These are phyloP conservation scores for Themeda triandra DNA, from an alignment of 176 grass and related monocot species.

Conservation along the genomic window DNA sequence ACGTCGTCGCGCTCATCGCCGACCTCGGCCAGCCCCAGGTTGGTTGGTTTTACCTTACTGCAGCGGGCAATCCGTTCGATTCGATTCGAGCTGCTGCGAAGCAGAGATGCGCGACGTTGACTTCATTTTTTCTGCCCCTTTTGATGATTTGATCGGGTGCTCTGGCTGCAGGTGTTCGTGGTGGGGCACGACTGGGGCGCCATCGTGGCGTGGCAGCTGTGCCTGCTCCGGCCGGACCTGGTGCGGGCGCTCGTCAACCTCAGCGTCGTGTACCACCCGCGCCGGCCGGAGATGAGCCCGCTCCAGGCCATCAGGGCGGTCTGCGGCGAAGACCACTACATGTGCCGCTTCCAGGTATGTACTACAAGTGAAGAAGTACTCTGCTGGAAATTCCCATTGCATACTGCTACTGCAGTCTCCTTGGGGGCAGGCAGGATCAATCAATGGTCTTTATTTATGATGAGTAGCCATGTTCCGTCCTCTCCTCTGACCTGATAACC, in stretches of 20 bases:
- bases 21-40: constrained; percentile 57
- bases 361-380: too few species aligned
- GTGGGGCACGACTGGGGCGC: constrained; percentile 86
- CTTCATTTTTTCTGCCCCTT: background rate
- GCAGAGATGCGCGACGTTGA: background rate
- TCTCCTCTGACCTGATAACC: background rate
- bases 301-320: constrained; percentile 46
- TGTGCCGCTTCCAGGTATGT: constrained; percentile 73
- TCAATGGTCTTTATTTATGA: background rate
- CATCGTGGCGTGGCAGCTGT: constrained; percentile 65
- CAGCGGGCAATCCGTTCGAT: background rate
- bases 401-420: background rate
- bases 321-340: constrained; percentile 73
- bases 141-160: background rate
- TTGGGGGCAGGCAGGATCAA: background rate
- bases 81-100: background rate
- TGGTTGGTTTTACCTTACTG: too few species aligned
- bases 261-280: constrained; percentile 48
- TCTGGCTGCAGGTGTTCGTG: constrained; percentile 58
- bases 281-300: constrained; percentile 30
- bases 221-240: constrained; percentile 69
- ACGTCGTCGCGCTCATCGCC: constrained; percentile 77
- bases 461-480: background rate
- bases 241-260: constrained; percentile 73
- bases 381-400: too few species aligned